Evolutionary conservation across 768 basidiomycete species (phyloP), one percentile per base, ranked within the genome.

Genomic region (Suillus brevipes): DNA sequence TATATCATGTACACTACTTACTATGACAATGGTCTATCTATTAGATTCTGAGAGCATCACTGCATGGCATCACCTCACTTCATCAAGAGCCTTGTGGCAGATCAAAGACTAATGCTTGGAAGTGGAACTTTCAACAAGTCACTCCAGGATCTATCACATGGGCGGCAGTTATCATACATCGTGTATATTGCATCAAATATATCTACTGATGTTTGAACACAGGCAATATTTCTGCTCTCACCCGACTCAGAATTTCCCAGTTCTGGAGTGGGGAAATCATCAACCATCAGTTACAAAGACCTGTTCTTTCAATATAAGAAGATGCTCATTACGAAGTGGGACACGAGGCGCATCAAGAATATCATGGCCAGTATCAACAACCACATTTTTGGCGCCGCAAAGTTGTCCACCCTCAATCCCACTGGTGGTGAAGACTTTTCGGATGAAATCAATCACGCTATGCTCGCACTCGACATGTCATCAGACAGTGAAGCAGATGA

Each of bases 131-230:
- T 18, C 23, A 37, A 38, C 28, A 52, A 40, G 49, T 52, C n/a
- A 63, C 55, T 8, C 62, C 53, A 28, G 62, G 62, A 4, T 56
- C 40, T 12, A 40, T 63, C 6, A 25, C 52, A 42, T 63, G 55
- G 55, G 49, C n/a, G 0, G 52, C 36, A 3, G 45, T 43, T 2
- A 63, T 63, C 1, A 28, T 63, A 34, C 2, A 28, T 61, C 8
- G 4, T 40, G 6, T 50, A 50, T 13, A 38, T 31, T 38, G 12
- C 2, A 45, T 38, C 18, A 23, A 61, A 28, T 25, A 1, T 37
- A 3, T 37, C 49, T 50, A 14, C 25, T 64, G n/a, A 45, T n/a
- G 28, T 14, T 28, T 18, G 4, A 18, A 34, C 16, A 13, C 16
- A 64, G 56, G 36, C 38, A 5, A 38, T 58, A 8, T 64, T 64